Base-by-base conservation (phyloP, 2,329 filamentous ascomycete genomes). In the Colletotrichum neosansevieriae region DNA sequence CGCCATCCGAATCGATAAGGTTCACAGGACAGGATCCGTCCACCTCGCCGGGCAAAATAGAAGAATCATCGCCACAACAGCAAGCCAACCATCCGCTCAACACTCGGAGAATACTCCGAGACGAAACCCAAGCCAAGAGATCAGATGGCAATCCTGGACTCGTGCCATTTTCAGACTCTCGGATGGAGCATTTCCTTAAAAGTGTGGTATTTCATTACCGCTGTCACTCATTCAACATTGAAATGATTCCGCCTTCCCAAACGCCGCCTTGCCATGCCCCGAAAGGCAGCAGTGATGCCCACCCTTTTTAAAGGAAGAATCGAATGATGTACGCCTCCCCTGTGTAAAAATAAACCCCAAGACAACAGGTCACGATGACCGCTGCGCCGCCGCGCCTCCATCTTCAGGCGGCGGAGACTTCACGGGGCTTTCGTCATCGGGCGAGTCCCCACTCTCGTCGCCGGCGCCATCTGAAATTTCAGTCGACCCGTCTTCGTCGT, bases 401-500 rank as follows among this genome's bases (percentile, higher is more conserved):
- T 24, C 51, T 10, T 69, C 62, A 5, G 40, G 47, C 6, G 50
- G 54, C 17, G 62, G 19, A 17, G 56, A 66, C 50, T 69, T 69
- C 13, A 68, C 51, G 6, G 63, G 67, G 12, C 56, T 71, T 19
- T 42, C 58, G n/a, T 71, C 67, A n/a, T 70, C 63, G 50, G 67
- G 70, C 32, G 60, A 69, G 32, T 72, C 71, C 40, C 74, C 71
- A 42, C 63, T 68, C 15, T 72, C 68, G n/a, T 72, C 65, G 24
- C 69, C 70, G 12, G 24, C 67, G 32, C 63, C 69, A 69, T 76
- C 77, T 68, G 74, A 61, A 34, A 68, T 66, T 42, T 71, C 75
- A n/a, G 75, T 76, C 17, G 76, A 76, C 15, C 75, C 77, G 7
- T 79, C 78, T 32, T 79, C 74, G 59, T 79, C 75, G 19, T 76